Evolutionary conservation across 257 asterid species (phyloP), one percentile per base, ranked within the genome.

Genomic region (Avicennia marina): DNA sequence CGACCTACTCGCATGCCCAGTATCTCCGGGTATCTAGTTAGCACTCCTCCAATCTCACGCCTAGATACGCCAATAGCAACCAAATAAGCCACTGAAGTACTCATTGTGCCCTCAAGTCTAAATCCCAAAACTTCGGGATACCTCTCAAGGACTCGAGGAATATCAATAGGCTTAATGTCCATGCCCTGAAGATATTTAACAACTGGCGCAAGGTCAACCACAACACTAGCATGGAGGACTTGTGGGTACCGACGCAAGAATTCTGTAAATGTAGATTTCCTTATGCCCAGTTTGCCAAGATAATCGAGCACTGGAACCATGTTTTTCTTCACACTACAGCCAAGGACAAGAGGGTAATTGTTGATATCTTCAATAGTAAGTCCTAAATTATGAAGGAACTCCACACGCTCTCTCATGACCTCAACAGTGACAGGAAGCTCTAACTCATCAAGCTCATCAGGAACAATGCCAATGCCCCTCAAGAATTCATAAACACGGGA

Each of bases 201-300:
- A 69, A 91, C 97, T 3, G 97, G 97, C 7, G 76, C 86, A 63
- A 93, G 85, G 72, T 93, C 98, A 47, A 93, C 84, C 55, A 86
- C 95, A 39, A 93, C 97, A 64, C 98, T 91, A 49, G 97, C 91
- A 72, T 91, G 97, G 60, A 91, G 97, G 60, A 91, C 98, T 66
- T 91, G 95, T 11, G 98, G 98, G 65, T 86, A 88, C 26, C 77
- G 72, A 16, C 89, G 90, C 70, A 91, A 69, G 59, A 91, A 91
- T 42, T 86, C 95, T 0, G 95, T 85, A 24, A 88, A 63, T 18
- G 87, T 85, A 26, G 97, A 80, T 61, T 91, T 85, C 64, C 85
- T 75, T 40, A 88, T 90, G 21, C 97, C 97, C 67, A 91, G 58
- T 51, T 86, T 91, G 27, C 98, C 98, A 15, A 91, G 95, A 80